phyloP scores from a whole-genome alignment of 805 yeast species.

The Starmerella cellae region DNA sequence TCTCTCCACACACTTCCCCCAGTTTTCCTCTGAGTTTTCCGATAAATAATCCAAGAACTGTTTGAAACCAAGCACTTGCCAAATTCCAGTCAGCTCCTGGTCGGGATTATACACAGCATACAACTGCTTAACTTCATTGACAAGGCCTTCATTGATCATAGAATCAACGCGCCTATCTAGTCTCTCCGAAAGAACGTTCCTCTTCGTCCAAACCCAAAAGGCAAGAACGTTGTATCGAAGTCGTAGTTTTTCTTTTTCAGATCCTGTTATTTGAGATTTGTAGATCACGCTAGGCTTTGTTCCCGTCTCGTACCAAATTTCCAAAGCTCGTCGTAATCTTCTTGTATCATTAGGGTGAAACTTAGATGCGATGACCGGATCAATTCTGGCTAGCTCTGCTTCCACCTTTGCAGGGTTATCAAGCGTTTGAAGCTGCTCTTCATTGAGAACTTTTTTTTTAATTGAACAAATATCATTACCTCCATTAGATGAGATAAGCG shows the following conservation, averaged over 20 bases:
- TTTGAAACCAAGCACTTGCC: conserved; percentile 91
- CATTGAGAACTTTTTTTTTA: background rate
- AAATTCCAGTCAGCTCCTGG: conserved; percentile 46
- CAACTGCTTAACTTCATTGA: conserved; percentile 53
- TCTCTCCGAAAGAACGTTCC: conserved; percentile 42
- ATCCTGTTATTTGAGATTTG: conserved; percentile 46
- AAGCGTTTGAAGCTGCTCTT: conserved; percentile 6
- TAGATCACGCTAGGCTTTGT: conserved; percentile 59
- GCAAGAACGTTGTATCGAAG: conserved; percentile 34
- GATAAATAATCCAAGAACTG: conserved; percentile 23
- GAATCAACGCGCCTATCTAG: conserved; percentile 69
- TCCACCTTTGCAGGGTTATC: conserved; percentile 31
- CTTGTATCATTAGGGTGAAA: conserved; percentile 87
- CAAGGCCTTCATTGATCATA: conserved; percentile 62
- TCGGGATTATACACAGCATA: conserved; percentile 25
- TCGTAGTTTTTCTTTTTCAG: conserved; percentile 21
- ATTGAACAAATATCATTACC: background rate
- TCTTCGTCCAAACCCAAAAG: conserved; percentile 71
- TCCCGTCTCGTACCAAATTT: conserved; percentile 58
- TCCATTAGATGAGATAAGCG: conserved; percentile 35
- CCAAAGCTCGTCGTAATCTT: conserved; percentile 66
- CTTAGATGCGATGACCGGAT: conserved; percentile 61
- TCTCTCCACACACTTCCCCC: conserved; percentile 17
- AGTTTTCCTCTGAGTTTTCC: background rate
- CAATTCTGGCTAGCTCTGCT: conserved; percentile 36